Evolutionary conservation across 805 yeast species (phyloP), one percentile per base, ranked within the genome.

Genomic region (Metschnikowia amazonensis): DNA sequence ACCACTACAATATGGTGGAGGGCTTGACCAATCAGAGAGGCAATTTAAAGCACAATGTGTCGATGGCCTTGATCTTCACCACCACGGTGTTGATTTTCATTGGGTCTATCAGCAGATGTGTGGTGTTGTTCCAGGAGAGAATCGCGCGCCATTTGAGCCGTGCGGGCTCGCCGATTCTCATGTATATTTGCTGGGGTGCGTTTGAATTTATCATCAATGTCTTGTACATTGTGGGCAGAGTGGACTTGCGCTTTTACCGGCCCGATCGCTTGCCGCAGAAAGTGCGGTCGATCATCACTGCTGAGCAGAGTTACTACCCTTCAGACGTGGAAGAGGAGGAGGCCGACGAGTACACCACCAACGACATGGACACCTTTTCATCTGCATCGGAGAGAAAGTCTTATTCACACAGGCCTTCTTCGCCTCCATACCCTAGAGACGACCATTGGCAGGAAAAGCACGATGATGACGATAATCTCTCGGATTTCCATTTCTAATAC

Each of bases 201-300:
- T 67, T 82, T 39, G 94, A 86, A 66, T 67, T 72, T 0, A 55
- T 82, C 24, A 79, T 81, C 46, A 76, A 81, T 51, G 44, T 80
- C 8, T 50, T 82, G 28, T 83, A 81, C 59, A 60, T 86, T 45
- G 57, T 81, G 29, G 80, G 82, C 14, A 76, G 95, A 61, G 79
- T 82, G 42, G 94, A 86, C 61, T 70, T 86, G 57, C 74, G 94
- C 62, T 86, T 86, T 66, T 86, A 86, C 73, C 80, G 86, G 64
- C 92, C 94, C 14, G 90, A 84, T 62, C 65, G 62, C 37, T 66
- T 79, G 47, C 75, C 72, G 11, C 56, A 58, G 35, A 63, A 60
- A 42, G 72, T 70, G 43, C 59, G 74, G 50, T 54, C 62, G 14
- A 70, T 70, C 44, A 61, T 70, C 32, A 70, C 76, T 3, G 75